A percentile compares a stretch with the other conserved stretches of the same genome.
These are phyloP conservation scores for Naganishia sp. DNA, from an alignment of 1,284 basidiomycete genomes.

Conservation along the genomic window DNA sequence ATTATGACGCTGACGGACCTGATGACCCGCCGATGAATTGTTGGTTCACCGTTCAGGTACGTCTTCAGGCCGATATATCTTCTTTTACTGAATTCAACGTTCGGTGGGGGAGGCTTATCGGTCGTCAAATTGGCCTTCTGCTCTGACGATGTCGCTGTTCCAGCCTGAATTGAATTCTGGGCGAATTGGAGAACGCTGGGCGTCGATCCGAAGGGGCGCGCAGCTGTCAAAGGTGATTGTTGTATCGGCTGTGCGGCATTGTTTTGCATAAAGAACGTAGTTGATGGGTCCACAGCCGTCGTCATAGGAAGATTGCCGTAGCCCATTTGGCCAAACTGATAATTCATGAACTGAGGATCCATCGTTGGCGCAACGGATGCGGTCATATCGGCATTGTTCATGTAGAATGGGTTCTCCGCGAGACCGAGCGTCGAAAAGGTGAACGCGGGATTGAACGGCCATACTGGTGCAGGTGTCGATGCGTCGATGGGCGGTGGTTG, in stretches of 20 bases:
- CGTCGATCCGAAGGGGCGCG: background rate
- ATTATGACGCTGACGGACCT: background rate
- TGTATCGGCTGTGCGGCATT: background rate
- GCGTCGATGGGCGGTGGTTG: no score
- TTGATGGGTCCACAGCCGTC: no score
- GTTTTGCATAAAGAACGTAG: background rate
- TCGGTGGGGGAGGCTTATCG: background rate
- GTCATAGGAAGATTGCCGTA: no score
- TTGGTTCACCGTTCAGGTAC: background rate
- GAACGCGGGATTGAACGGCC: conserved; percentile 5
- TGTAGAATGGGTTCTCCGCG: background rate
- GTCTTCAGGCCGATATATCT: background rate
- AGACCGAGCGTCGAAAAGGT: background rate
- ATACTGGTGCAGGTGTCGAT: background rate
- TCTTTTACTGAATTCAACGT: background rate
- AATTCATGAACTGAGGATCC: conserved; percentile 12
- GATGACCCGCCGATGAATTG: background rate
- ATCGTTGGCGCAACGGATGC: background rate
- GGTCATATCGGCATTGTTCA: background rate
- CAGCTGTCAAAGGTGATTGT: background rate
- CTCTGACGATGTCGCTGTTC: background rate
- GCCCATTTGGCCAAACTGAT: background rate
- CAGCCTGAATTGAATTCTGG: background rate
- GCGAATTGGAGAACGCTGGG: conserved; percentile 4
- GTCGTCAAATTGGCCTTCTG: background rate